Base-by-base conservation (phyloP, 2,329 filamentous ascomycete genomes). In the Fusarium nisikadoi region DNA sequence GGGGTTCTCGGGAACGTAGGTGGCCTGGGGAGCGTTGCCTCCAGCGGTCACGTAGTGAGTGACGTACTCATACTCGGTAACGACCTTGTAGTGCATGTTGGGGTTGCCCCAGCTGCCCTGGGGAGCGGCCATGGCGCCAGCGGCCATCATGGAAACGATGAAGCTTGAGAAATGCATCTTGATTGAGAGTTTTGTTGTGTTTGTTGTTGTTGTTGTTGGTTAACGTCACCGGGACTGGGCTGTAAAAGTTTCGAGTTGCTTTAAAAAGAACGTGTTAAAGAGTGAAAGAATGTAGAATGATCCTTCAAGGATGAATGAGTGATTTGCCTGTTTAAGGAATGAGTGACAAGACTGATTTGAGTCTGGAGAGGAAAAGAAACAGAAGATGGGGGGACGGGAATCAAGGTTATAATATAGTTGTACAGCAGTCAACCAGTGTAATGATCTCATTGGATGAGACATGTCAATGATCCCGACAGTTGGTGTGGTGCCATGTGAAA, bases 121-220 rank as follows among this genome's bases (percentile, higher is more conserved):
- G 13, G 56, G 68, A 62, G 60, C 61, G 46, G 75, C 75, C 16
- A 72, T 62, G 71, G 73, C 75, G 46, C 57, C 64, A 46, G 71
- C 42, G 42, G 72, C 72, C 60, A 75, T 43, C 41, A 73, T 56
- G 49, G 66, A 52, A 42, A 53, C 43, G 53, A 64, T 14, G 39
- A 75, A 31, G 35, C 55, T 62, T 41, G 73, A 70, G 73, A 70
- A 75, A 53, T 68, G 68, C 73, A 75, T 75, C 47, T 74, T 75
- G 72, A 49, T 35, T 45, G 49, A 57, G 31, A 38, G 19, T 71
- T 71, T 62, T 52, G 46, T 43, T 33, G 47, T 45, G 25, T 41
- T 49, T 49, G 29, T 54, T 50, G 42, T 41, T 39, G 43, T 41
- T 39, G 43, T 56, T 36, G 54, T 56, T 52, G 13, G 56, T 64